Conservation (phyloP, 2,329 filamentous ascomycete species). For the Cercospora citrullina region DNA sequence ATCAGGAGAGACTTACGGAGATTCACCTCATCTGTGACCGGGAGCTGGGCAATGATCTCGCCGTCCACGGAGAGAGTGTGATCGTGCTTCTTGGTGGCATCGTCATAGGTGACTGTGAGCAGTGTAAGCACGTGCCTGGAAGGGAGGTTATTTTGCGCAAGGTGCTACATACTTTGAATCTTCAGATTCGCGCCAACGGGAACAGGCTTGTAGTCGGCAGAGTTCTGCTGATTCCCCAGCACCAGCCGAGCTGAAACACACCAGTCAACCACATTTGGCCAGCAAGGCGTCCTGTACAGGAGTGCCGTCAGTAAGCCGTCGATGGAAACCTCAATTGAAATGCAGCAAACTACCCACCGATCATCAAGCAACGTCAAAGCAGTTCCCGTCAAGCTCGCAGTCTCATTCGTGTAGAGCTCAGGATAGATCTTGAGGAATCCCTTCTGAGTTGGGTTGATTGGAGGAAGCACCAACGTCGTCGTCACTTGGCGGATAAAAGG, state of each 20-base stretch:
- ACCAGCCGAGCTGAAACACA: background rate
- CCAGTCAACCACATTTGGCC: background rate
- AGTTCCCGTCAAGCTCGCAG: slow-evolving; percentile 2
- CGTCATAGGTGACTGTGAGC: background rate
- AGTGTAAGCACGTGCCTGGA: background rate
- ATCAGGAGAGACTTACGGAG: background rate
- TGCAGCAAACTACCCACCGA: background rate
- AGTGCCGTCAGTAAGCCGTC: background rate
- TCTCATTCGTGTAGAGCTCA: background rate
- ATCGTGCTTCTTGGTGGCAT: background rate
- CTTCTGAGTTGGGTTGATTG: background rate
- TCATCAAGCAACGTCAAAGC: slow-evolving; percentile 3
- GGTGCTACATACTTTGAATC: background rate
- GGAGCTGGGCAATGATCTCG: background rate
- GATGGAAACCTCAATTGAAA: background rate
- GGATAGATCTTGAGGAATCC: background rate
- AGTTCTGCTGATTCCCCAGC: background rate
- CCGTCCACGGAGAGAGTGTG: background rate
- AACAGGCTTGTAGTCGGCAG: background rate
- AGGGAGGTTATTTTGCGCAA: background rate
- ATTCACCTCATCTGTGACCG: background rate
- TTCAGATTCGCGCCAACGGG: background rate
- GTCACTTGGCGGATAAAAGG: background rate
- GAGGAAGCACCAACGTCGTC: background rate
- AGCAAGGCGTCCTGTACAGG: background rate